Evolutionary conservation across 164 flowering plant species (phyloP).

Genomic region (Amborella trichopoda): DNA sequence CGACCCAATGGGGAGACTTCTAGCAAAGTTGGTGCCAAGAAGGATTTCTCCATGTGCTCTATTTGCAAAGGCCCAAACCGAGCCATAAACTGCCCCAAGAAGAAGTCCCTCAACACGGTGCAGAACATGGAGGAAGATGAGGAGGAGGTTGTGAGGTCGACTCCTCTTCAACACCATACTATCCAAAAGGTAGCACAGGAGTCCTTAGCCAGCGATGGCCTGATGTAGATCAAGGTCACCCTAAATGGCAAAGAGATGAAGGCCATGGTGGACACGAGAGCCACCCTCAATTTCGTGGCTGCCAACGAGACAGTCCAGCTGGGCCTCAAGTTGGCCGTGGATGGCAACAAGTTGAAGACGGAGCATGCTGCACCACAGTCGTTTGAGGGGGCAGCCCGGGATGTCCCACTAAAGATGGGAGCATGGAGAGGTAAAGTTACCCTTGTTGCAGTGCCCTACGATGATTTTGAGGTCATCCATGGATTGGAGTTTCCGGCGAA

Average conservation of each 20-base stretch:
- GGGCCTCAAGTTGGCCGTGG: not conserved
- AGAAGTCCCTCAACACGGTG: too few relatives aligned
- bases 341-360: not conserved
- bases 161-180: too few relatives aligned
- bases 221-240: not conserved
- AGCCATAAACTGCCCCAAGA: not conserved
- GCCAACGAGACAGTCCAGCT: not conserved
- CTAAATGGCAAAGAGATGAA: not conserved
- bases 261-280: not conserved
- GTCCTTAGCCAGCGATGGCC: too few relatives aligned
- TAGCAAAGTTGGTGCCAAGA: not conserved
- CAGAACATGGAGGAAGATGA: too few relatives aligned
- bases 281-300: conserved; percentile 7
- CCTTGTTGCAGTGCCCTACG: not conserved
- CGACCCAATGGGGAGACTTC: not conserved
- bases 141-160: too few relatives aligned
- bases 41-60: not conserved
- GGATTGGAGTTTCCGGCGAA: not conserved
- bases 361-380: not conserved
- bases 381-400: not conserved
- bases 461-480: not conserved
- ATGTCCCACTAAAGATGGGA: not conserved
- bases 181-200: too few relatives aligned
- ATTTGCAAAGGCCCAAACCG: not conserved
- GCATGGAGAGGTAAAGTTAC: not conserved